Conservation (phyloP, 2,329 filamentous ascomycete species). For the Lasiodiplodia hormozganensis region DNA sequence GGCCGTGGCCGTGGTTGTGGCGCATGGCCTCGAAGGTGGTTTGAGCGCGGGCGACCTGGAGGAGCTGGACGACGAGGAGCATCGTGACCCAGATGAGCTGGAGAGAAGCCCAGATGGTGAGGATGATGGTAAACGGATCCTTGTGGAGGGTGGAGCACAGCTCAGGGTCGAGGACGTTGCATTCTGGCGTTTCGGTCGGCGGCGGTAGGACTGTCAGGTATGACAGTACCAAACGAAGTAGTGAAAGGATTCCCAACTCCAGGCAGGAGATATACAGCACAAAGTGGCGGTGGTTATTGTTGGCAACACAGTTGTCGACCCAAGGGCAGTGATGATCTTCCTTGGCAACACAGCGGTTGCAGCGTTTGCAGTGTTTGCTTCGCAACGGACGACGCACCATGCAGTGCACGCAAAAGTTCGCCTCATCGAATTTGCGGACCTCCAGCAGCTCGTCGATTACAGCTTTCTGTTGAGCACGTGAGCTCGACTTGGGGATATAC, state of each 20-base stretch:
- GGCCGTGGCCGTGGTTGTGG: slow-evolving; percentile 67
- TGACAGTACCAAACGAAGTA: slow-evolving; percentile 73
- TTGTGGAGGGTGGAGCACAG: slow-evolving; percentile 80
- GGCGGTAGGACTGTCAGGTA: slow-evolving; percentile 62
- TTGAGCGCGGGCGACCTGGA: slow-evolving; percentile 90
- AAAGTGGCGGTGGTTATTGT: slow-evolving; percentile 97
- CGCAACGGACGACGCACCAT: slow-evolving; percentile 92
- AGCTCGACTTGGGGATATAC: slow-evolving; percentile 88
- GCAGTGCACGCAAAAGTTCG: slow-evolving; percentile 91
- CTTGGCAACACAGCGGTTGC: slow-evolving; percentile 90
- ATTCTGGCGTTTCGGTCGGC: slow-evolving; percentile 47
- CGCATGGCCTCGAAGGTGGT: slow-evolving; percentile 98
- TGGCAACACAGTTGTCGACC: slow-evolving; percentile 94
- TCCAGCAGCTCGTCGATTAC: slow-evolving; percentile 87
- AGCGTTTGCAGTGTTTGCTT: slow-evolving; percentile 94
- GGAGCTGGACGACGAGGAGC: slow-evolving; percentile 90
- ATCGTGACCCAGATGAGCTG: slow-evolving; percentile 98
- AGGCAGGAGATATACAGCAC: slow-evolving; percentile 85
- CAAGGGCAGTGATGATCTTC: slow-evolving; percentile 98
- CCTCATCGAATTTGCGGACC: slow-evolving; percentile 88
- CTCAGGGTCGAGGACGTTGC: slow-evolving; percentile 74
- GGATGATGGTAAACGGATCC: slow-evolving; percentile 82
- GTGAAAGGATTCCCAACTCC: slow-evolving; percentile 74
- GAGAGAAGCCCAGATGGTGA: slow-evolving; percentile 78
- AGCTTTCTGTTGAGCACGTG: slow-evolving; percentile 86